phyloP scores from a whole-genome alignment of 1,139 yeast species.

The Oligophagozyma castellii region DNA sequence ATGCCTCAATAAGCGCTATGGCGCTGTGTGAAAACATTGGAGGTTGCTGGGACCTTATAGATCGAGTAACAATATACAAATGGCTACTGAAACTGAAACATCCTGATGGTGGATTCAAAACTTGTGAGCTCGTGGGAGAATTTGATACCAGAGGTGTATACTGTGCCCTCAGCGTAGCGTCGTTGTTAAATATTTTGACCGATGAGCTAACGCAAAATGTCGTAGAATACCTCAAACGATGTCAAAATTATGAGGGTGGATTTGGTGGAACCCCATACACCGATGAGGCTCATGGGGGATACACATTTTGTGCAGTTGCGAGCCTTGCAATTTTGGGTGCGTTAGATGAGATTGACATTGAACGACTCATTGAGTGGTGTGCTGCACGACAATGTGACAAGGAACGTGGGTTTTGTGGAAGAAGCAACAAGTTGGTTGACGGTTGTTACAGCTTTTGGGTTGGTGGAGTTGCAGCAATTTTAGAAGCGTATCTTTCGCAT shows the following conservation, averaged over 20 bases:
- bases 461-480: slow-evolving; percentile 62
- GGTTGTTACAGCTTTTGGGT: slow-evolving; percentile 97
- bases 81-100: slow-evolving; percentile 61
- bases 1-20: slow-evolving; percentile 60
- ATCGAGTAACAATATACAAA: slow-evolving; percentile 34
- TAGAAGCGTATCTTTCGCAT: slow-evolving; percentile 18
- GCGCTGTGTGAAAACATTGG: slow-evolving; percentile 37
- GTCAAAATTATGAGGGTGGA: slow-evolving; percentile 95
- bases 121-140: slow-evolving; percentile 43
- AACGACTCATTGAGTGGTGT: slow-evolving; percentile 47
- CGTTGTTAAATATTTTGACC: slow-evolving; percentile 49
- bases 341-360: slow-evolving; percentile 29
- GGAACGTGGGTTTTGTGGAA: slow-evolving; percentile 83
- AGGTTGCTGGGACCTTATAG: slow-evolving; percentile 30
- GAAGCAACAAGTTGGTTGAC: slow-evolving; percentile 88
- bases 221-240: slow-evolving; percentile 45
- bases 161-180: slow-evolving; percentile 69
- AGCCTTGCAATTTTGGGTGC: slow-evolving; percentile 33
- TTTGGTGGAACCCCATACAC: slow-evolving; percentile 61
- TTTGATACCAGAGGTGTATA: slow-evolving; percentile 77
- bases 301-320: slow-evolving; percentile 82
- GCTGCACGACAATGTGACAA: slow-evolving; percentile 49
- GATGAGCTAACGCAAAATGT: slow-evolving; percentile 44
- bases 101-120: slow-evolving; percentile 43
- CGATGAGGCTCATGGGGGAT: slow-evolving; percentile 96